These are phyloP conservation scores for Wickerhamomyces ciferrii DNA, from an alignment of 805 yeast species.

Conservation along the genomic window DNA sequence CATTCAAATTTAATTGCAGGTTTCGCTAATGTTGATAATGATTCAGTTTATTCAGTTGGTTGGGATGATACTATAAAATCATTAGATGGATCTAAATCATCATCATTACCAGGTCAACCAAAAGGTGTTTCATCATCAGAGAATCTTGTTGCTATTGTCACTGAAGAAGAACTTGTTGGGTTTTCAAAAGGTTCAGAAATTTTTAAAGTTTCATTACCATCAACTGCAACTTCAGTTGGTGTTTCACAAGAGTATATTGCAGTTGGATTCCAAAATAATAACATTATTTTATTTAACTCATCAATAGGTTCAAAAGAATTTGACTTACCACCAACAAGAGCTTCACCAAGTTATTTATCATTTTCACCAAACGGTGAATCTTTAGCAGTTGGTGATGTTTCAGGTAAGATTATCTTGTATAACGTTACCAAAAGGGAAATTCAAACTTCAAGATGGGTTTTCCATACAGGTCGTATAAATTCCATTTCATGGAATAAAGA, in stretches of 20 bases:
- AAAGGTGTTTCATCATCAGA: constrained; percentile 34
- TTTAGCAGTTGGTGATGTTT: constrained; percentile 80
- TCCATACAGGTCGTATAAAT: constrained; percentile 81
- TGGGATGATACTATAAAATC: constrained; percentile 82
- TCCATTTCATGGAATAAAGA: constrained; percentile 77
- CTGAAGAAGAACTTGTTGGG: constrained; percentile 30
- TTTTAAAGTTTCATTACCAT: constrained; percentile 26
- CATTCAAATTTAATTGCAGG: constrained; percentile 71
- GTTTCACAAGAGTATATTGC: constrained; percentile 38
- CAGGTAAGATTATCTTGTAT: constrained; percentile 83
- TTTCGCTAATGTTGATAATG: constrained; percentile 27
- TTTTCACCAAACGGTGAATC: constrained; percentile 66
- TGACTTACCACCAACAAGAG: constrained; percentile 42
- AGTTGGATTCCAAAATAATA: constrained; percentile 39
- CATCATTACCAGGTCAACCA: constrained; percentile 44
- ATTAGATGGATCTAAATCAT: constrained; percentile 22
- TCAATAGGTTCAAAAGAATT: constrained; percentile 17
- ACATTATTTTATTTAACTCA: constrained; percentile 34
- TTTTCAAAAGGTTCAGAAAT: constrained; percentile 27
- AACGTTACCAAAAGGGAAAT: constrained; percentile 46
- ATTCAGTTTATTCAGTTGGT: constrained; percentile 50
- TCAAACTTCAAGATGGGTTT: constrained; percentile 90
- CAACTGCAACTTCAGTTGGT: constrained; percentile 41
- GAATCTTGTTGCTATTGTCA: constrained; percentile 31
- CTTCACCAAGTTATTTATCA: constrained; percentile 56